phyloP scores from a whole-genome alignment of 345 rosid genomes.

The Eucalyptus guilfoylei region DNA sequence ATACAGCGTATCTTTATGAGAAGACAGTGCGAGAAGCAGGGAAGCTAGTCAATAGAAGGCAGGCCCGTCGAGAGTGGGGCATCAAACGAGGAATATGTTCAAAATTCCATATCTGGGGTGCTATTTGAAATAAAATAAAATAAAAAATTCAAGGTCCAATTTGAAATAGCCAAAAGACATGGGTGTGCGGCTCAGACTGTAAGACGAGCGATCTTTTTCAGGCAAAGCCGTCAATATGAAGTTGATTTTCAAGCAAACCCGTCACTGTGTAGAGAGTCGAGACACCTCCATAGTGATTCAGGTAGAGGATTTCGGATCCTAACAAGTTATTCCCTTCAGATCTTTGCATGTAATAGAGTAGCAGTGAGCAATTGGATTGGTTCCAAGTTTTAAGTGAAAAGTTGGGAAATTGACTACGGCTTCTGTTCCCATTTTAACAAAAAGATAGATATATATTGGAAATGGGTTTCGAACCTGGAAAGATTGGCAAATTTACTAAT shows the following conservation, averaged over 20 bases:
- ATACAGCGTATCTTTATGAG: no score
- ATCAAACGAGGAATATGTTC: no score
- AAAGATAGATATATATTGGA: no score
- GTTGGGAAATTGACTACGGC: rapidly evolving
- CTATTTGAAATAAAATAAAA: no score
- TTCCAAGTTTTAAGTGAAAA: not conserved
- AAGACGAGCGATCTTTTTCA: not conserved
- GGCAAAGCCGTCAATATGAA: not conserved
- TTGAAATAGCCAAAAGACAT: not conserved
- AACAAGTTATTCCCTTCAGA: not conserved
- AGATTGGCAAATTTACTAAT: no score
- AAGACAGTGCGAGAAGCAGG: no score
- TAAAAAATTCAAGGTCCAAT: not conserved
- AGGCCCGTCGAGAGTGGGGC: no score
- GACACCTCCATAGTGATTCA: not conserved
- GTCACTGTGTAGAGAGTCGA: no score
- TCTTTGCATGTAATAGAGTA: not conserved
- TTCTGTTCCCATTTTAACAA: no score
- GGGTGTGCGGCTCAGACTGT: not conserved
- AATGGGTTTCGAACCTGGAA: not conserved
- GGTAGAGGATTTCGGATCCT: not conserved
- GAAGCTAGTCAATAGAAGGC: no score
- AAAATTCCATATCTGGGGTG: no score
- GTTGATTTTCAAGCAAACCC: no score
- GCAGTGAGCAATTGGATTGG: not conserved